Percentiles rank a stretch among this genome's conserved stretches.
Evolutionary conservation across 2,329 filamentous ascomycete species (phyloP).

Genomic region (Stylonectria norvegica): DNA sequence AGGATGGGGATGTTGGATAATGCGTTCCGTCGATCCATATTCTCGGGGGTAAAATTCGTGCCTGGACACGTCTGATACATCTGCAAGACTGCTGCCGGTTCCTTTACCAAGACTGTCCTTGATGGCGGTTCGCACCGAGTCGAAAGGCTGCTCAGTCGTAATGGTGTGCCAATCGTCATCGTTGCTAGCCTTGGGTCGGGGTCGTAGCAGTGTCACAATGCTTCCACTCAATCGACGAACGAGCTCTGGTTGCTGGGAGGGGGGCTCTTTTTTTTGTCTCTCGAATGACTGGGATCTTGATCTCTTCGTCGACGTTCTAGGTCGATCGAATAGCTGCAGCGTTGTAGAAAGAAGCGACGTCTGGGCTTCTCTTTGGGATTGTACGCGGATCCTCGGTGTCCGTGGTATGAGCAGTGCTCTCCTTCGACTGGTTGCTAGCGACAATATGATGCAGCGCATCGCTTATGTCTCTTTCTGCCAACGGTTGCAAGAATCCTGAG

Average conservation of each 20-base stretch:
- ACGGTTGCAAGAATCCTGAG: constrained; percentile 35
- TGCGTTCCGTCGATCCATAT: constrained; percentile 23
- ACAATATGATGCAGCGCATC: constrained; percentile 34
- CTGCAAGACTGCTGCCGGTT: constrained; percentile 44
- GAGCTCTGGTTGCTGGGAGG: constrained; percentile 3
- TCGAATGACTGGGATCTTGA: constrained; percentile 34
- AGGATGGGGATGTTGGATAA: constrained; percentile 26
- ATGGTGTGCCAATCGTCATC: constrained; percentile 37
- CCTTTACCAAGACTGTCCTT: constrained; percentile 27
- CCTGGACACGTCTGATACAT: constrained; percentile 38
- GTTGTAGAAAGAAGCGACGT: constrained; percentile 34
- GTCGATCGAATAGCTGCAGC: constrained; percentile 35
- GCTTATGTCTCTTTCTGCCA: constrained; percentile 44
- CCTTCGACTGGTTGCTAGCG: constrained; percentile 17
- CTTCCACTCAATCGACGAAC: constrained; percentile 12
- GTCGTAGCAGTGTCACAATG: constrained; percentile 18
- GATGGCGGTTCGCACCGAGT: constrained; percentile 18
- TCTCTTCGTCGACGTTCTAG: constrained; percentile 40
- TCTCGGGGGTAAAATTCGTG: constrained; percentile 18
- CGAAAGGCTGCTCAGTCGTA: constrained; percentile 28
- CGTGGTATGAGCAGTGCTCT: constrained; percentile 1
- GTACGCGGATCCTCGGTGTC: constrained; percentile 3
- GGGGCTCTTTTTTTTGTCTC: constrained; percentile 6
- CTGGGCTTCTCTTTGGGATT: constrained; percentile 1
- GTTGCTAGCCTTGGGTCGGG: constrained; percentile 13